Evolutionary conservation across 1,284 basidiomycete species (phyloP).

Genomic region (Amylostereum areolatum): DNA sequence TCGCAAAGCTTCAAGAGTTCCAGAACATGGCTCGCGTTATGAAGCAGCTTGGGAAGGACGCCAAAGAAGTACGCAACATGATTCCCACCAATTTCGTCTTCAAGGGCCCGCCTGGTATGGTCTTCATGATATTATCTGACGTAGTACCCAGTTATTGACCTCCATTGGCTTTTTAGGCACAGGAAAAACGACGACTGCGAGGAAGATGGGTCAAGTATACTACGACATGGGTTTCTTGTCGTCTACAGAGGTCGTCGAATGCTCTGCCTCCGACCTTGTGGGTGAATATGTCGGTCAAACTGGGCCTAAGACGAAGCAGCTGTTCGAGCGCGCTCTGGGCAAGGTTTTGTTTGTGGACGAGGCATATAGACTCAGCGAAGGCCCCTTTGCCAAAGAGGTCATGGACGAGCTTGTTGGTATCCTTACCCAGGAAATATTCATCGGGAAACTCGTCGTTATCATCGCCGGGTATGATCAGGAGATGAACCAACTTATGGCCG

Average conservation of each 20-base stretch:
- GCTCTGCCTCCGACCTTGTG: slow-evolving; percentile 61
- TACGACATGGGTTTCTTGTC: slow-evolving; percentile 62
- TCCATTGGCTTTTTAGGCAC: slow-evolving; percentile 24
- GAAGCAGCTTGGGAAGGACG: slow-evolving; percentile 28
- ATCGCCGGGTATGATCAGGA: slow-evolving; percentile 64
- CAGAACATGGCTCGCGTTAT: slow-evolving; percentile 44
- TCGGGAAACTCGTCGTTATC: slow-evolving; percentile 54
- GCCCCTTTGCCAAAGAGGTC: slow-evolving; percentile 60
- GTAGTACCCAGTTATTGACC: no score
- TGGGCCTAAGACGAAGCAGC: slow-evolving; percentile 52
- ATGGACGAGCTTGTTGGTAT: slow-evolving; percentile 60
- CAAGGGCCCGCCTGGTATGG: slow-evolving; percentile 63
- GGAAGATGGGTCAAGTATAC: slow-evolving; percentile 47
- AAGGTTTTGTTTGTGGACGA: slow-evolving; percentile 64
- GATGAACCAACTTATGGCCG: slow-evolving; percentile 51
- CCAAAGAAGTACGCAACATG: slow-evolving; percentile 33
- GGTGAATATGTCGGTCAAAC: slow-evolving; percentile 65
- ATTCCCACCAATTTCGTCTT: slow-evolving; percentile 67
- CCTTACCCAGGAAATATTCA: slow-evolving; percentile 51
- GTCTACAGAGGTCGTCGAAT: slow-evolving; percentile 48
- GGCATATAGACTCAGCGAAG: slow-evolving; percentile 52
- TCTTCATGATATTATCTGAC: neutral
- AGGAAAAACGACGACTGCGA: slow-evolving; percentile 38
- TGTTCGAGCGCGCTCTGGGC: slow-evolving; percentile 57
- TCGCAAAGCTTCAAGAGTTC: slow-evolving; percentile 40